phyloP scores from a whole-genome alignment of 2,329 filamentous ascomycete species.

The Aureobasidium namibiae region DNA sequence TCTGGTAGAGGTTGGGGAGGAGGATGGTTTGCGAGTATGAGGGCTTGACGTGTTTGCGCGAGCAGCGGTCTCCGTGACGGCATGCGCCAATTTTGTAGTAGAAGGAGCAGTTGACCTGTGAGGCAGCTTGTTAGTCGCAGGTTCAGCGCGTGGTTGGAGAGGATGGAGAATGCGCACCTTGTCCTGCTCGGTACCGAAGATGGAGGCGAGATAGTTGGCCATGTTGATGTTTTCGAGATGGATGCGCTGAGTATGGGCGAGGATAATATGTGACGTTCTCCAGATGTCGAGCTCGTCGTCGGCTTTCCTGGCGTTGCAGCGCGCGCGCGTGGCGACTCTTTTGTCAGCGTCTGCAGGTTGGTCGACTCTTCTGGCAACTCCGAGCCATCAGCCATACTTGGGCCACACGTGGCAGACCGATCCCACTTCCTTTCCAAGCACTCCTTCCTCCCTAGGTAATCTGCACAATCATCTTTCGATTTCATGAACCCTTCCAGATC shows the following conservation, averaged over 20 bases:
- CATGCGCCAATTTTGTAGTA: slow-evolving; percentile 99
- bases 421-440: no score
- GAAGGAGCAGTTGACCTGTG: slow-evolving; percentile 87
- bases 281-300: not conserved
- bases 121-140: not conserved
- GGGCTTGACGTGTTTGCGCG: slow-evolving; percentile 97
- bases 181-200: slow-evolving; percentile 99
- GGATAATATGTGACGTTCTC: not conserved
- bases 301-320: not conserved
- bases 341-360: not conserved
- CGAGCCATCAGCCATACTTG: no score
- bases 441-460: not conserved
- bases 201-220: slow-evolving; percentile 98
- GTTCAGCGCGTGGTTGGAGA: not conserved
- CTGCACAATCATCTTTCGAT: not conserved
- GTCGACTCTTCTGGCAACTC: slow-evolving; percentile 10
- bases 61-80: slow-evolving; percentile 96
- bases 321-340: slow-evolving; percentile 10
- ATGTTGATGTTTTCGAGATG: slow-evolving; percentile 39
- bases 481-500: not conserved
- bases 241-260: not conserved
- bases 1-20: slow-evolving; percentile 97
- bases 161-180: slow-evolving; percentile 34
- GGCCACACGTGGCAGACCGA: no score
- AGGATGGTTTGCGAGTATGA: slow-evolving; percentile 97